Evolutionary conservation across 2,329 filamentous ascomycete species (phyloP), one percentile per base, ranked within the genome.

Genomic region (Cordyceps cateniannulata): DNA sequence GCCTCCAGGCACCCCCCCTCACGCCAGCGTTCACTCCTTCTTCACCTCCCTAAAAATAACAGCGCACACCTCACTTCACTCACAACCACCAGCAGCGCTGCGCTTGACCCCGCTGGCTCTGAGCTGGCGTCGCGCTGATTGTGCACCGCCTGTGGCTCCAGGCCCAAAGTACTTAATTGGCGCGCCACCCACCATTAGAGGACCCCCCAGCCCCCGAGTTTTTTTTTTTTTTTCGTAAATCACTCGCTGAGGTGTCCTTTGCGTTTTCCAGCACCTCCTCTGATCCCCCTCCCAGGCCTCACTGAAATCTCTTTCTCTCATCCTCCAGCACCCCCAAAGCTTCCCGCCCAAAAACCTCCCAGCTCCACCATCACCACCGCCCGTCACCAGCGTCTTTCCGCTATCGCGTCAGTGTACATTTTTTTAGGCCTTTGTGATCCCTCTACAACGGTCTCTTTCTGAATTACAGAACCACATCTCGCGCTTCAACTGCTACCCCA

Each of bases 131-230:
- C 32, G 32, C 32, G 66, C 68, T 73, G 71, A 73, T 73, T 73
- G 69, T 35, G 48, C 48, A 35, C 53, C 27, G 40, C 53, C 42
- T 57, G 53, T 57, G 42, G 53, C 20, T 44, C 53, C 25, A 62
- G 60, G 65, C 65, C 10, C 62, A 60, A 66, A 69, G 68, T 73
- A 73, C 71, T 72, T 73, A 73, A 70, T 70, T 64, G 66, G 70
- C 66, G 63, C 70, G 71, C 66, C 72, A 62, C 70, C 72, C 71
- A 69, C 72, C 22, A 22, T 53, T 55, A 53, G 9, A 27, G 12
- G 24, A 16, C 20, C 44, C 24, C 68, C 68, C 64, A 63, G 65
- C 68, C 69, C 55, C 55, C 18, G 38, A 42, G n/a, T 42, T 40
- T 60, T 69, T 54, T 53, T 20, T 53, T 18, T 24, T 40, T 24